These are phyloP conservation scores for Colletotrichum aenigma DNA, from an alignment of 2,329 filamentous ascomycete species.

Conservation along the genomic window DNA sequence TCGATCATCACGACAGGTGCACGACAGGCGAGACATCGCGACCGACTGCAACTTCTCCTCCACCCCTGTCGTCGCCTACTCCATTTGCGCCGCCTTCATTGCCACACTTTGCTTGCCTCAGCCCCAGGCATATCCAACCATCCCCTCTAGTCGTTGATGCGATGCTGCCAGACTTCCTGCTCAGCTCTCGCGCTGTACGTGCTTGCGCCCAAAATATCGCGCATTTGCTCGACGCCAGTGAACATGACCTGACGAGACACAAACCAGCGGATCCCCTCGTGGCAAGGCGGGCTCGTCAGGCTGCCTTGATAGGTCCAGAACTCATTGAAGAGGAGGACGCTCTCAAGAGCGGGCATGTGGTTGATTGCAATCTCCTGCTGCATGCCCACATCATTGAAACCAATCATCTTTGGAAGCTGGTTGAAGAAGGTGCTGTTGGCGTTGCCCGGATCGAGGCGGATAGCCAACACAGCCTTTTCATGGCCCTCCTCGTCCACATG, in stretches of 20 bases:
- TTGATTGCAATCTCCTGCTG: slow-evolving; percentile 27
- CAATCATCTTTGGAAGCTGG: slow-evolving; percentile 43
- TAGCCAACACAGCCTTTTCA: slow-evolving; percentile 48
- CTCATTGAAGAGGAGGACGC: slow-evolving; percentile 42
- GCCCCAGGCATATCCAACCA: neutral
- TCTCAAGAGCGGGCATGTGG: slow-evolving; percentile 34
- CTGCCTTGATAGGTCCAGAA: slow-evolving; percentile 55
- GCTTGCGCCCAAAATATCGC: slow-evolving; percentile 45
- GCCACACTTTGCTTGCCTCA: neutral
- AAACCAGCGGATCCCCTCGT: slow-evolving; percentile 50
- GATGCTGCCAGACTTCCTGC: slow-evolving; percentile 51
- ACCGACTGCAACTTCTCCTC: neutral
- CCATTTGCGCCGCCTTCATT: neutral
- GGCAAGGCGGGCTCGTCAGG: slow-evolving; percentile 51
- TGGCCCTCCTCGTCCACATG: slow-evolving; percentile 45
- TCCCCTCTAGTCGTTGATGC: slow-evolving; percentile 40
- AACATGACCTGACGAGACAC: slow-evolving; percentile 30
- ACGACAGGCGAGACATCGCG: neutral
- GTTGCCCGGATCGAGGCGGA: slow-evolving; percentile 48
- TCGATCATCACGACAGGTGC: neutral
- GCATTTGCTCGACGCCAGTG: slow-evolving; percentile 50
- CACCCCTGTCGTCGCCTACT: neutral
- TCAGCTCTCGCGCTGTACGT: slow-evolving; percentile 47
- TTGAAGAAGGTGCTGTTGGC: slow-evolving; percentile 40
- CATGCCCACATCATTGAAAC: slow-evolving; percentile 36